phyloP scores from a whole-genome alignment of 257 asterid genomes.

The Gardenia jasminoides region DNA sequence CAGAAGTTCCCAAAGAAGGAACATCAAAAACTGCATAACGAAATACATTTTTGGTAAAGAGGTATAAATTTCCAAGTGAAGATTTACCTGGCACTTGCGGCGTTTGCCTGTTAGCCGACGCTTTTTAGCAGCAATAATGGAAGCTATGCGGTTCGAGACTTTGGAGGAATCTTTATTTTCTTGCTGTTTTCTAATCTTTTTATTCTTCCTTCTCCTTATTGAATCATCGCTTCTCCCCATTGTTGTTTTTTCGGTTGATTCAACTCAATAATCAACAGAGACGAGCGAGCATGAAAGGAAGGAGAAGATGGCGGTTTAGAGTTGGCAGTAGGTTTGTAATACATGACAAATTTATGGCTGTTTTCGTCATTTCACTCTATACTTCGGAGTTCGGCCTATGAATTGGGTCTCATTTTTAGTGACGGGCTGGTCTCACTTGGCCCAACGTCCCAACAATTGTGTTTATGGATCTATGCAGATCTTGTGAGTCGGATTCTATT shows the following conservation, averaged over 20 bases:
- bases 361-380: background rate
- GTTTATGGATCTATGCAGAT: background rate
- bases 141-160: conserved; percentile 41
- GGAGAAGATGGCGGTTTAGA: conserved; percentile 23
- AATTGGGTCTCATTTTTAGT: background rate
- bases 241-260: background rate
- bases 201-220: conserved; percentile 35
- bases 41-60: background rate
- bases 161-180: conserved; percentile 21
- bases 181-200: conserved; percentile 28
- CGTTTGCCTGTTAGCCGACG: conserved; percentile 49
- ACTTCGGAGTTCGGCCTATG: background rate
- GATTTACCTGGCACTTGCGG: conserved; percentile 46
- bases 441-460: background rate
- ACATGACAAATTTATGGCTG: background rate
- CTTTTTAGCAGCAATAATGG: conserved; percentile 51
- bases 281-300: background rate
- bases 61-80: background rate
- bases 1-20: background rate
- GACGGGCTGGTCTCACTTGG: background rate
- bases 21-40: background rate
- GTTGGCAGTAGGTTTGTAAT: conserved; percentile 21
- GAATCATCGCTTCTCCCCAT: conserved; percentile 52
- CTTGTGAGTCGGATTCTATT: background rate
- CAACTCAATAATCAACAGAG: background rate